Evolutionary conservation across 2,329 filamentous ascomycete genomes (phyloP).

Genomic region (Zalaria sp.): DNA sequence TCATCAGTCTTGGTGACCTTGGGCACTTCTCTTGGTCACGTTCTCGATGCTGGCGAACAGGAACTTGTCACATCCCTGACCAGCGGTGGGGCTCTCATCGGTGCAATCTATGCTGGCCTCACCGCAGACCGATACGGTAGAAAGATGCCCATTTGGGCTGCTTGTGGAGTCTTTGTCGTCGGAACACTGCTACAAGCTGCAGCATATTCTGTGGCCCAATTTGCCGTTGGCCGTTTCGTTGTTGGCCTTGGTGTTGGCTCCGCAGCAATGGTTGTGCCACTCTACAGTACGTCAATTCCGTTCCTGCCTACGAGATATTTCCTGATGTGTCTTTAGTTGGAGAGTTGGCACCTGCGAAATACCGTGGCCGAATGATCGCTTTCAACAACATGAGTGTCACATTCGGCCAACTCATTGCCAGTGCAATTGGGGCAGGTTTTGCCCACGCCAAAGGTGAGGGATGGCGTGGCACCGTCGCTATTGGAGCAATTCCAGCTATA

Average conservation of each 20-base stretch:
- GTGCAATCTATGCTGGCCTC: slow-evolving; percentile 21
- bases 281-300: slow-evolving; percentile 39
- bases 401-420: slow-evolving; percentile 19
- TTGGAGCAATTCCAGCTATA: slow-evolving; percentile 22
- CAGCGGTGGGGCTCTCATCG: slow-evolving; percentile 22
- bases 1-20: slow-evolving; percentile 23
- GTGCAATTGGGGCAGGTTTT: slow-evolving; percentile 19
- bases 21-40: slow-evolving; percentile 18
- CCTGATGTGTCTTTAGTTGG: slow-evolving; percentile 35
- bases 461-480: slow-evolving; percentile 19
- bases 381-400: slow-evolving; percentile 23
- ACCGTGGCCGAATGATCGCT: slow-evolving; percentile 23
- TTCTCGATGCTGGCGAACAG: slow-evolving; percentile 19
- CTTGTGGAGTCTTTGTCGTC: slow-evolving; percentile 25
- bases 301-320: no score
- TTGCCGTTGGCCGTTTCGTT: slow-evolving; percentile 31
- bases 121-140: slow-evolving; percentile 26
- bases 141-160: slow-evolving; percentile 27
- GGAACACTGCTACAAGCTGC: slow-evolving; percentile 21
- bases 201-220: slow-evolving; percentile 22
- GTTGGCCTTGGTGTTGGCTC: slow-evolving; percentile 36
- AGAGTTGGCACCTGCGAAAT: slow-evolving; percentile 59
- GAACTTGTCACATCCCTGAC: slow-evolving; percentile 25
- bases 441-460: slow-evolving; percentile 17
- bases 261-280: slow-evolving; percentile 27